Evolutionary conservation across 345 rosid genomes (phyloP), one percentile per base, ranked within the genome.

Genomic region (Salix udensis): DNA sequence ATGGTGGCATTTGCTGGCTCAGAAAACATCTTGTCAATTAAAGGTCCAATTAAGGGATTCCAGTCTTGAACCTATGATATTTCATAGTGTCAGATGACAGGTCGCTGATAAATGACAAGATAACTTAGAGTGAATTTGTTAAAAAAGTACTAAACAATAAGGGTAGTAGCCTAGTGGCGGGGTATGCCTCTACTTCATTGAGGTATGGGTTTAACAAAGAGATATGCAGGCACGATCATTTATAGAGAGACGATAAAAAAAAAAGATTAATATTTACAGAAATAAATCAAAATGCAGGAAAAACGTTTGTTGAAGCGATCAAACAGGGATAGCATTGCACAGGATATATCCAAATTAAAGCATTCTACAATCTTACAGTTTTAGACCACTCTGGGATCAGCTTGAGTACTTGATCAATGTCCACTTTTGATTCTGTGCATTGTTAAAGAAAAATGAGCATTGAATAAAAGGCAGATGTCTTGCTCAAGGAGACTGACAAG

Each of bases 1-100:
- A 92, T 77, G 78, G 79, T 87, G 40, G 94, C 89, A 89, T 94
- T 94, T 80, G 92, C 86, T 82, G 98, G 98, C 86, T 94, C 95
- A 21, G 85, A 76, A 81, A 91, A 92, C 94, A 94, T 87, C 91
- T 94, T 92, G 71, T 90, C 91, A 71, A 92, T 85, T 84, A 94
- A 76, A 42, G 92, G 86, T 42, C 83, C 91, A 73, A 87, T 84
- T 79, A 91, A 82, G 73, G 82, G 50, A 37, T 78, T 84, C 97
- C 98, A 92, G 82, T 91, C 91, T 79, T 85, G 84, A 68, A 92
- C 97, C 97, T 94, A 84, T 37, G 72, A 79, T 67, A 74, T 65
- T 64, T 67, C 73, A 79, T 48, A 53, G 72, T 74, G 50, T 46
- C 50, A 46, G 50, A 15, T 40, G 44, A 40, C 44, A 40, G 18